Evolutionary conservation across 441 rosid genomes (phyloP).

Genomic region (Dalechampia spathulata): DNA sequence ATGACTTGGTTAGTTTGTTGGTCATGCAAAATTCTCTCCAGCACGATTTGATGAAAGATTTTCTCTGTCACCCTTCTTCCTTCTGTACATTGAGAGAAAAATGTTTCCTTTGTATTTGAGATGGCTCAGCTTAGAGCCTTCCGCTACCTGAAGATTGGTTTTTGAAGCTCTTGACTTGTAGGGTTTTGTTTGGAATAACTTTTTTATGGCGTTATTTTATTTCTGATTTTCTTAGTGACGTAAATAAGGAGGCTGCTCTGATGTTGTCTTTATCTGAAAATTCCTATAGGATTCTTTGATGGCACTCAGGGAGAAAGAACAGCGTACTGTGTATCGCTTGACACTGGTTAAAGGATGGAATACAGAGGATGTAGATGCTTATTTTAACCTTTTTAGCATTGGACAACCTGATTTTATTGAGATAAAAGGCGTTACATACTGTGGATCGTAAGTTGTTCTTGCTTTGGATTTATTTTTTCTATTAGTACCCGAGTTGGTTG

Average conservation of each 20-base stretch:
- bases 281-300: slow-evolving; percentile 66
- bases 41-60: background rate
- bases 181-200: background rate
- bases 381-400: slow-evolving; percentile 67
- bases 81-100: background rate
- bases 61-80: background rate
- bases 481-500: background rate
- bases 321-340: slow-evolving; percentile 82
- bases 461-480: slow-evolving; percentile 4
- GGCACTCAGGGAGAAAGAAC: slow-evolving; percentile 74
- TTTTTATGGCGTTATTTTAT: background rate
- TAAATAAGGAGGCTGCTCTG: background rate
- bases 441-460: slow-evolving; percentile 64
- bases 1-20: background rate
- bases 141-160: background rate
- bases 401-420: slow-evolving; percentile 93
- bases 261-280: background rate
- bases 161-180: background rate
- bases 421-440: slow-evolving; percentile 93
- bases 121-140: background rate
- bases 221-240: background rate
- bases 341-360: slow-evolving; percentile 97
- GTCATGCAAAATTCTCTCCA: background rate
- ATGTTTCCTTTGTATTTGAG: background rate
- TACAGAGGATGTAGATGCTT: slow-evolving; percentile 82